Evolutionary conservation across 139 green algal species (phyloP).

Genomic region (Chlorokybus atmophyticus): DNA sequence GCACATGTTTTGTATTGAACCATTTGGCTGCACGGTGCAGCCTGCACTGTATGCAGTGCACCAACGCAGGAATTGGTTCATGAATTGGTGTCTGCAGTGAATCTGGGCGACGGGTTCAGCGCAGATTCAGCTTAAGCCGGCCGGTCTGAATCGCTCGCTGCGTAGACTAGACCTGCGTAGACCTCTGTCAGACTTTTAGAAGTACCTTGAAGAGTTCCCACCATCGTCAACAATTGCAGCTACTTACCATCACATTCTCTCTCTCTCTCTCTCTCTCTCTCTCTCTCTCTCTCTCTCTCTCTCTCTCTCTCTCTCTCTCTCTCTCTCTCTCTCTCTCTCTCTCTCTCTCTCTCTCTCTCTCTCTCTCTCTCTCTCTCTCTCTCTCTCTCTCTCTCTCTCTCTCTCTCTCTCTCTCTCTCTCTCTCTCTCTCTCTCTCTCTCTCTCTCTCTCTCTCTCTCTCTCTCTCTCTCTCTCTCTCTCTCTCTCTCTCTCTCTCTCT

Average conservation of each 20-base stretch:
- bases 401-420: constrained; percentile 3
- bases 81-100: too few species aligned
- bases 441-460: constrained; percentile 3
- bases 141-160: too few species aligned
- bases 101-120: too few species aligned
- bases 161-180: too few species aligned
- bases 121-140: too few species aligned
- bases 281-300: constrained; percentile 3
- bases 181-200: too few species aligned
- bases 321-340: constrained; percentile 3
- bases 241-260: neutral
- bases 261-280: constrained; percentile 3
- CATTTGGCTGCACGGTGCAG: too few species aligned
- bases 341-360: constrained; percentile 3
- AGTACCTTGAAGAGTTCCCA: too few species aligned
- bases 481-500: constrained; percentile 3
- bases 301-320: constrained; percentile 3
- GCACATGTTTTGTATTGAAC: too few species aligned
- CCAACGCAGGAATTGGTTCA: too few species aligned
- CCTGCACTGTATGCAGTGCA: too few species aligned
- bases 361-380: constrained; percentile 3
- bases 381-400: constrained; percentile 3
- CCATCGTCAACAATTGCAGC: too few species aligned
- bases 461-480: constrained; percentile 3
- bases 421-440: constrained; percentile 3